Base-by-base conservation (phyloP, 2,329 filamentous ascomycete genomes). In the Botrytis sinoallii region DNA sequence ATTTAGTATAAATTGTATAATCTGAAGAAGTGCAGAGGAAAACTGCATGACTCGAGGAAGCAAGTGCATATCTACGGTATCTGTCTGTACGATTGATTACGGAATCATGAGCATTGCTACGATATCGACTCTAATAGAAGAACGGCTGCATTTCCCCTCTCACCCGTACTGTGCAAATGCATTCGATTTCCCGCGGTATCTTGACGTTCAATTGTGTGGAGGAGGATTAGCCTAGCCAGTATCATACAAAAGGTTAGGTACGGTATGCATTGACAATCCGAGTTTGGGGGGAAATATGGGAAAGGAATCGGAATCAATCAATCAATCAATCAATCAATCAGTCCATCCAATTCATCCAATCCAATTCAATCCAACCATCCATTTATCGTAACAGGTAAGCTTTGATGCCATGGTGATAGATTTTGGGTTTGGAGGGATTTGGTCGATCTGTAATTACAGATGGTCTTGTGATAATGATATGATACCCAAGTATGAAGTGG, bases 251-350 rank as follows among this genome's bases (percentile, higher is more conserved):
- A 38, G 38, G 25, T 44, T 16, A 29, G 61, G 7, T 29, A 64
- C 42, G 42, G 29, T 40, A 52, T 67, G 65, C 65, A 52, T 67
- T 52, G 65, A 38, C 65, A 25, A 67, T 52, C 35, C n/a, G 40
- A 44, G 40, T 32, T 65, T 40, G 16, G 61, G 29, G 29, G n/a
- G 64, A 48, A 66, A 52, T 18, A 35, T 67, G 64, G 48, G 29
- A 38, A 20, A n/a, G 42, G 29, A 38, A 52, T 35, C 12, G 52
- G 52, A 35, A 48, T 48, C 29, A 60, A 66, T 66, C 29, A 35
- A 66, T 22, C 46, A 25, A 52, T 5, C 22, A 35, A 48, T 48
- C 29, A 35, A 66, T 66, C 29, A 35, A 48, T 22, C 46, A 48
- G 32, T 32, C 32, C 2, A 40, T 40, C 44, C 46, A 48, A 48